Percentiles rank a stretch among this genome's conserved stretches.
phyloP scores from a whole-genome alignment of 257 asterid genomes.

The Lycium barbarum region DNA sequence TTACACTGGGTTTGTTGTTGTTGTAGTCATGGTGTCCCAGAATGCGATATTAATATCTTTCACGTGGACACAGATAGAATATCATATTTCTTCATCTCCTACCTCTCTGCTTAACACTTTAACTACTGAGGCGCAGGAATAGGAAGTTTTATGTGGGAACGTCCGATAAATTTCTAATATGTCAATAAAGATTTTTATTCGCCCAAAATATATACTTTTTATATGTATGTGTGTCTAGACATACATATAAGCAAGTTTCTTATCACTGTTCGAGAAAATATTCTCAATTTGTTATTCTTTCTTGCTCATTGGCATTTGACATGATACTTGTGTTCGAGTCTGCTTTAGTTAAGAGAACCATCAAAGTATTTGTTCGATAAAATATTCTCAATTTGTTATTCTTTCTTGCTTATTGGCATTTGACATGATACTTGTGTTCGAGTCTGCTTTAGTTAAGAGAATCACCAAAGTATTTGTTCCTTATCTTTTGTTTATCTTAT shows the following conservation, averaged over 20 bases:
- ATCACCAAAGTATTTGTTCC: background rate
- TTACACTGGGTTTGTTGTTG: too few relatives aligned
- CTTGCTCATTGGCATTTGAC: background rate
- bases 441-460: background rate
- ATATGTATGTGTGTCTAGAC: background rate
- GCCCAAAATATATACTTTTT: background rate
- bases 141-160: background rate
- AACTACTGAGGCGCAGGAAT: background rate
- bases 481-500: slow-evolving; percentile 19
- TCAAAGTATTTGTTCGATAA: background rate
- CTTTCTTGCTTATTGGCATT: background rate
- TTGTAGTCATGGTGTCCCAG: slow-evolving; percentile 6
- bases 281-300: slow-evolving; percentile 8
- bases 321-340: background rate
- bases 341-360: background rate
- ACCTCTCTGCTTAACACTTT: background rate
- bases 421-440: background rate
- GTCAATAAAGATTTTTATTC: background rate
- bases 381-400: background rate
- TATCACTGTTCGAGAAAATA: background rate
- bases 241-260: background rate
- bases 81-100: background rate
- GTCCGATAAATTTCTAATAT: background rate
- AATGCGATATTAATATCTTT: background rate
- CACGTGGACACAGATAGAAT: background rate